phyloP scores from a whole-genome alignment of 768 basidiomycete genomes.

The Termitomyces sp. region DNA sequence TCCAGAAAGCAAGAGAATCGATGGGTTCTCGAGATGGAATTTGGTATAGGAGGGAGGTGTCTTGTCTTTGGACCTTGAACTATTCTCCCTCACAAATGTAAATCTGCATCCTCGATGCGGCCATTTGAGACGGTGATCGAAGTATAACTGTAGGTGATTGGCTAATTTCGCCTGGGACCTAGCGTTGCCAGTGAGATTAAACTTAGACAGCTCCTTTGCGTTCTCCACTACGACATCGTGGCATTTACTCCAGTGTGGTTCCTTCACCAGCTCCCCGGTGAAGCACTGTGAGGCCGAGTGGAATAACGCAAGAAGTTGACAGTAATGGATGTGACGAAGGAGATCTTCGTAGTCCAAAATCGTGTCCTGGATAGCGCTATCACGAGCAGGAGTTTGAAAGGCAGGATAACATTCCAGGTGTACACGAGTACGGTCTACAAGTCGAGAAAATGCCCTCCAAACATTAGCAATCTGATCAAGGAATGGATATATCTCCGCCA shows the following conservation, averaged over 20 bases:
- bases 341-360: background rate
- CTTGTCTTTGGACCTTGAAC: background rate
- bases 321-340: background rate
- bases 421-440: background rate
- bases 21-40: background rate
- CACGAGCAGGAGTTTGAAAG: background rate
- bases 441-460: background rate
- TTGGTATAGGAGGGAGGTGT: background rate
- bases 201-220: background rate
- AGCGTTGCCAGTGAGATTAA: background rate
- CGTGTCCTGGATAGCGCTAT: background rate
- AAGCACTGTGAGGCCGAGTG: background rate
- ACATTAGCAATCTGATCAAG: background rate
- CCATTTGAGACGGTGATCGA: background rate
- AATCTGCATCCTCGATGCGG: background rate
- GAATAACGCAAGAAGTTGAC: background rate
- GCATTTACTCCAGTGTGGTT: background rate
- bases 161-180: background rate
- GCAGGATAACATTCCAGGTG: background rate
- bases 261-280: background rate
- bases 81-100: background rate
- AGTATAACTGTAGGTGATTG: background rate
- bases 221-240: background rate
- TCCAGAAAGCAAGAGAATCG: background rate
- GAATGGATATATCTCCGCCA: background rate